A percentile compares a stretch with the other conserved stretches of the same genome.
These are phyloP conservation scores for Alectoria sarmentosa DNA, from an alignment of 495 filamentous ascomycete species.

Conservation along the genomic window DNA sequence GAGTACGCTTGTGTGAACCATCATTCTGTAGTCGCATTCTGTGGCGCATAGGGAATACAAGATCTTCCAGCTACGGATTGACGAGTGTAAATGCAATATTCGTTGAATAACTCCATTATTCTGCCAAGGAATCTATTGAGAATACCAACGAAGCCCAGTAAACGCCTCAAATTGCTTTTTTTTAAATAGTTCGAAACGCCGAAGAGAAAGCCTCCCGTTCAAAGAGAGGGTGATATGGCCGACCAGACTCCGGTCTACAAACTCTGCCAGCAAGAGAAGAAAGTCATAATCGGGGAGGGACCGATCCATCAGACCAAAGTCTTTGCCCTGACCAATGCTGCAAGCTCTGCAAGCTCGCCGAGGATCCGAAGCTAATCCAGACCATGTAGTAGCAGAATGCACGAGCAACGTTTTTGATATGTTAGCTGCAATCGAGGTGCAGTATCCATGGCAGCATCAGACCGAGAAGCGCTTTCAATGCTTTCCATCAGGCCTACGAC, in stretches of 20 bases:
- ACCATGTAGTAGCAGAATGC: neutral
- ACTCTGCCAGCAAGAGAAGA: neutral
- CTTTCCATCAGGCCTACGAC: neutral
- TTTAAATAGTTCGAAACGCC: neutral
- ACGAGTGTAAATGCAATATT: neutral
- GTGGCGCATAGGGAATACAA: constrained; percentile 19
- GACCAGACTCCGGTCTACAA: neutral
- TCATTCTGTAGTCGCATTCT: constrained; percentile 14
- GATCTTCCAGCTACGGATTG: constrained; percentile 4
- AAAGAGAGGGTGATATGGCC: neutral
- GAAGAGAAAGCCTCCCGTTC: neutral
- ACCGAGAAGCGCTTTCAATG: neutral
- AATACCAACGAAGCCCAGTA: neutral
- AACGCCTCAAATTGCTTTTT: neutral
- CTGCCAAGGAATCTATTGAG: neutral
- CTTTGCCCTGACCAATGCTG: neutral
- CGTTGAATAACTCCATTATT: constrained; percentile 1
- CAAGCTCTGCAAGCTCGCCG: neutral
- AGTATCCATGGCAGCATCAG: neutral
- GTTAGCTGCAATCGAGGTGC: neutral
- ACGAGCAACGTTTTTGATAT: neutral
- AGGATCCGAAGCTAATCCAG: neutral
- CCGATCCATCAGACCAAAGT: neutral
- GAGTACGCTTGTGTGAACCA: constrained; percentile 13
- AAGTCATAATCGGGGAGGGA: neutral